Conservation (phyloP, 2,329 filamentous ascomycete species). For the Hypoxylon sp. region DNA sequence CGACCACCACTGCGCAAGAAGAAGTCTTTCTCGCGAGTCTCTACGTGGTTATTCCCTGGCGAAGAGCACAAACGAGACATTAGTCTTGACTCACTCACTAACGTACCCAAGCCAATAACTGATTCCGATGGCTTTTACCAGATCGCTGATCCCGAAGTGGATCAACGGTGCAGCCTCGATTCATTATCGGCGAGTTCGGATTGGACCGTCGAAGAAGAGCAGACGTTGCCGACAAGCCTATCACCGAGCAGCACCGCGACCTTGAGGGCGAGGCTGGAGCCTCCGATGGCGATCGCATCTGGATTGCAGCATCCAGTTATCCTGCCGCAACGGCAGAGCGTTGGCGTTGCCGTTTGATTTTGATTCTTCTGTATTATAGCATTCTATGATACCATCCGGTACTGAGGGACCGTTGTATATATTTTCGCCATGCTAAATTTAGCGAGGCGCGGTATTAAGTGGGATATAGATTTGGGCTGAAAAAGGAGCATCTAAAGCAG, state of each 20-base stretch:
- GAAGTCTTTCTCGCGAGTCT: conserved; percentile 75
- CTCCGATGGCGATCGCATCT: conserved; percentile 45
- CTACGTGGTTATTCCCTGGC: conserved; percentile 67
- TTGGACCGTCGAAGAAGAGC: conserved; percentile 63
- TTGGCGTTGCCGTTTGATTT: conserved; percentile 64
- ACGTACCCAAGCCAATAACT: conserved; percentile 67
- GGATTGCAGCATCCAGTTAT: conserved; percentile 49
- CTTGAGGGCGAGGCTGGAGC: conserved; percentile 59
- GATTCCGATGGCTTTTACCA: conserved; percentile 72
- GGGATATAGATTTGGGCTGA: conserved; percentile 37
- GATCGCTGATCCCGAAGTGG: conserved; percentile 60
- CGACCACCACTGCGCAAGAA: conserved; percentile 75
- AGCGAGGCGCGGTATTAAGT: conserved; percentile 15
- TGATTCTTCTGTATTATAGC: conserved; percentile 43
- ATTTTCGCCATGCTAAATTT: conserved; percentile 26
- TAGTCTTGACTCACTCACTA: conserved; percentile 68
- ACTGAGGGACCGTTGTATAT: conserved; percentile 44
- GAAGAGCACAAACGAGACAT: conserved; percentile 57
- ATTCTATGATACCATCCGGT: conserved; percentile 47
- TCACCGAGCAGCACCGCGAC: conserved; percentile 64
- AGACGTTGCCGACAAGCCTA: conserved; percentile 64
- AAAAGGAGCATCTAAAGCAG: conserved; percentile 45
- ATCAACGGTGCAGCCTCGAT: conserved; percentile 60
- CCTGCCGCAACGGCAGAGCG: conserved; percentile 58
- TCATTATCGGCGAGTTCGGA: conserved; percentile 66